Evolutionary conservation across 2,329 filamentous ascomycete species (phyloP), one percentile per base, ranked within the genome.

Genomic region (Davidsoniella australis): DNA sequence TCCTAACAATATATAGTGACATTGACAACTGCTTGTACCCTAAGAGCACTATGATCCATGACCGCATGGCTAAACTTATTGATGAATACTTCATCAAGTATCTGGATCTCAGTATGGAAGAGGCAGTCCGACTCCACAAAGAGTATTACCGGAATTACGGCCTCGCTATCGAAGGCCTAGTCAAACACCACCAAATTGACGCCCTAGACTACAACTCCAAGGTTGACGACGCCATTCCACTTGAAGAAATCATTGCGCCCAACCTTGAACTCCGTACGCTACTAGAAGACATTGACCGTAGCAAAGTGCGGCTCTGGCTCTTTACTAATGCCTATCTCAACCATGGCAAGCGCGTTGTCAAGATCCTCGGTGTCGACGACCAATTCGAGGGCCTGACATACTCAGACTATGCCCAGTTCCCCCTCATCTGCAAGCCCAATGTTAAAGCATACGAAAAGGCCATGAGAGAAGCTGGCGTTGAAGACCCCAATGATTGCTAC

Each of bases 1-100:
- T 10, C 23, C 52, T 54, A 16, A 46, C 12, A 38, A 16, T 37
- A 1, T 44, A 76, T 64, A 96, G 95, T 61, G 91, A 98, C 62
- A 96, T 98, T 60, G 91, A 98, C 71, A 98, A 98, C 61, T 98
- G 93, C 66, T 76, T 96, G 50, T 96, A 95, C 60, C 79, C 88
- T 0, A 87, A 82, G 65, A 88, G 85, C 61, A 78, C 78, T 56
- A 83, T 82, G 57, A 86, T 98, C 42, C 84, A 93, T 60, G 81
- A 93, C 60, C 72, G 84, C 60, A 96, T 98, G 91, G 79, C 80
- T 33, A 72, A 78, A 48, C 71, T 95, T 54, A 98, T 96, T 60
- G 71, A 76, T 58, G 59, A 69, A 53, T 76, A 76, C 61, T 78
- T 78, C 56, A 62, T 68, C 46, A 70, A 70, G 48, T 86, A 95